Evolutionary conservation across 2,329 filamentous ascomycete species (phyloP).

Genomic region (Colletotrichum musicola): DNA sequence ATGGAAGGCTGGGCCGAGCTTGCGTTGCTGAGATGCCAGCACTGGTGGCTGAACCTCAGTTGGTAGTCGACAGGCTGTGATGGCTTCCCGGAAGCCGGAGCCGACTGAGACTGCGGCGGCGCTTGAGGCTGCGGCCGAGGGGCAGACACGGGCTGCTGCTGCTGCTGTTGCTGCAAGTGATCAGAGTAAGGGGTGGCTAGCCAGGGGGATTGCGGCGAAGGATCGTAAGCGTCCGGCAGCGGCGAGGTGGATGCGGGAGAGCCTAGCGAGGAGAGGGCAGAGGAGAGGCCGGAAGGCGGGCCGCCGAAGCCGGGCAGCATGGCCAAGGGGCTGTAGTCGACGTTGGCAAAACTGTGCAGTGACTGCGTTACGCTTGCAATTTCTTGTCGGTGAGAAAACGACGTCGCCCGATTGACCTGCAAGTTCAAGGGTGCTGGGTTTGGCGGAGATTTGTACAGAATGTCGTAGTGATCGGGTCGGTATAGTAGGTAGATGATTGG

Average conservation of each 20-base stretch:
- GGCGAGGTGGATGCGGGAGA: slow-evolving; percentile 45
- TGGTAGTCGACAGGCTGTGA: slow-evolving; percentile 46
- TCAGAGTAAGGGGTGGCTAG: slow-evolving; percentile 51
- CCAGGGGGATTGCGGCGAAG: slow-evolving; percentile 54
- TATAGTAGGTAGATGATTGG: slow-evolving; percentile 71
- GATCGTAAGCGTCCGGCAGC: slow-evolving; percentile 45
- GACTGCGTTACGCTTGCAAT: slow-evolving; percentile 55
- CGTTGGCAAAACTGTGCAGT: slow-evolving; percentile 56
- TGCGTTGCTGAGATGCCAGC: slow-evolving; percentile 61
- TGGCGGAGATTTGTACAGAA: slow-evolving; percentile 76
- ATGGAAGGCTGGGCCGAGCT: slow-evolving; percentile 38
- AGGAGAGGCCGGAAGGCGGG: slow-evolving; percentile 46
- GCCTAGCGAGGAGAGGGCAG: slow-evolving; percentile 50
- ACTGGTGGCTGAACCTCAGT: slow-evolving; percentile 66
- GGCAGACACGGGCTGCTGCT: slow-evolving; percentile 44
- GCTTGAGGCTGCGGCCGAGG: slow-evolving; percentile 46
- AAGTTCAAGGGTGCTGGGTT: slow-evolving; percentile 51
- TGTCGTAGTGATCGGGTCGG: slow-evolving; percentile 90
- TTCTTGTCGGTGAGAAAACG: slow-evolving; percentile 59
- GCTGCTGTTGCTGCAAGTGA: slow-evolving; percentile 40
- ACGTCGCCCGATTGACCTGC: slow-evolving; percentile 66
- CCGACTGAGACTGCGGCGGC: slow-evolving; percentile 24
- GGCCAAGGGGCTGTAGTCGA: slow-evolving; percentile 58
- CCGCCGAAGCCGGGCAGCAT: slow-evolving; percentile 61
- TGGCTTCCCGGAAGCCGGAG: slow-evolving; percentile 25